Percentiles rank a stretch among this genome's conserved stretches.
Evolutionary conservation across 2,329 filamentous ascomycete species (phyloP).

Genomic region (Ramichloridium luteum): DNA sequence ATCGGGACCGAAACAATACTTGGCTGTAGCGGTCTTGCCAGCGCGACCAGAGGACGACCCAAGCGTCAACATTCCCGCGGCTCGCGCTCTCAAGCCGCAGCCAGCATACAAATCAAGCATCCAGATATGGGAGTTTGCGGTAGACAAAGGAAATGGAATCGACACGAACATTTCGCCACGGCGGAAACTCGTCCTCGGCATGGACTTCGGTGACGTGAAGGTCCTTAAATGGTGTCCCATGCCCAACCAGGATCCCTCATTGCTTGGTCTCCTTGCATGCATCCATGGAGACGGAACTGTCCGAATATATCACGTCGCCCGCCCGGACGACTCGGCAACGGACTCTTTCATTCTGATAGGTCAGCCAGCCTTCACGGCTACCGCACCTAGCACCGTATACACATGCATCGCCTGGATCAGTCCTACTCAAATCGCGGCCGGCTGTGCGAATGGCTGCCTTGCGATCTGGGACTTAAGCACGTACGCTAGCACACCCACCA

Average conservation of each 20-base stretch:
- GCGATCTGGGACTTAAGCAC: constrained; percentile 40
- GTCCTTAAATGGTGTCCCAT: constrained; percentile 46
- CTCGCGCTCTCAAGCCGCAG: constrained; percentile 41
- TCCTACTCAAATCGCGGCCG: constrained; percentile 41
- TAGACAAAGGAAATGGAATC: constrained; percentile 27
- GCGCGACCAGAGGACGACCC: constrained; percentile 21
- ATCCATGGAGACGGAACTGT: constrained; percentile 48
- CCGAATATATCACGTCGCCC: constrained; percentile 41
- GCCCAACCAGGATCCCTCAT: constrained; percentile 18
- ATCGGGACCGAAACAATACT: constrained; percentile 40
- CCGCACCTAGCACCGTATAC: constrained; percentile 41
- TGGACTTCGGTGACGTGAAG: constrained; percentile 45
- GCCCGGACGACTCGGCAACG: constrained; percentile 10
- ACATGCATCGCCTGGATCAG: constrained; percentile 48
- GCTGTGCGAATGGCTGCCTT: constrained; percentile 45
- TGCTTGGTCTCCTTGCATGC: constrained; percentile 43
- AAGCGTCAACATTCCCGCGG: constrained; percentile 21
- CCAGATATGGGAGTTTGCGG: constrained; percentile 47
- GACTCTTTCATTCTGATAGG: constrained; percentile 30
- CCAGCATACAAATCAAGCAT: constrained; percentile 38
- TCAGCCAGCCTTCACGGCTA: constrained; percentile 38
- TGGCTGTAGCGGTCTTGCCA: constrained; percentile 34
- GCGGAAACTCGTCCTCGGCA: constrained; percentile 41
- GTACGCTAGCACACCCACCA: constrained; percentile 33
- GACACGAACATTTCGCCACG: constrained; percentile 33